Base-by-base conservation (phyloP, 805 yeast genomes). In the Candida koratica region DNA sequence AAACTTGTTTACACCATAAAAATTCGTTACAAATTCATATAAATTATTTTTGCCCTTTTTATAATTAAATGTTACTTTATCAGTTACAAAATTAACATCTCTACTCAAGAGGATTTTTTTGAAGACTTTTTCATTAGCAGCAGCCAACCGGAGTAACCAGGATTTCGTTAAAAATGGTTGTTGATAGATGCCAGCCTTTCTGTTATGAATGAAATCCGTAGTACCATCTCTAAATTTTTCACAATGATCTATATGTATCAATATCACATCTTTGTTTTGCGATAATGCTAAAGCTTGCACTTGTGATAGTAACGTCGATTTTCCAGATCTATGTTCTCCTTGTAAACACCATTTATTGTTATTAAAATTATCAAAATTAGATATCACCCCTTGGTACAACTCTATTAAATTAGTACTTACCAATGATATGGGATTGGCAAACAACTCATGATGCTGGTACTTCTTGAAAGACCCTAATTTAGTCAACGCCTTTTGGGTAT, bases 281-380 rank as follows among this genome's bases (percentile, higher is more conserved):
- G 58, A 49, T 18, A 51, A 42, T 3, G 78, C 71, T 31, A 84
- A 57, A 0, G 82, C 76, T 28, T 81, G 81, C 2, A 80, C 67
- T 56, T 88, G 96, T 0, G 89, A 58, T 31, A 88, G 49, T 25
- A 81, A 51, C 0, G 86, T 75, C 3, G 90, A 75, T 63, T 88
- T 89, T 6, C 97, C 97, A 8, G 75, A 69, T 32, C 96, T 96
- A 28, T 74, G 60, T 37, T 73, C 79, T 28, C 95, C 95, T 14
- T 74, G 55, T n/a, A 86, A 42, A 19, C 79, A 63, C 19, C 72
- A 48, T 47, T 81, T 69, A 51, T 77, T 81, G 9, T 58, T 45
- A 10, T 47, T 48, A 0, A 64, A 31, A 0, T 41, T 34, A 3
- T 48, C 42, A 17, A 72, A 53, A 5, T 56, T 55, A 3, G 12